Evolutionary conservation across 2,329 filamentous ascomycete genomes (phyloP).

Genomic region (Whalleya microplaca): DNA sequence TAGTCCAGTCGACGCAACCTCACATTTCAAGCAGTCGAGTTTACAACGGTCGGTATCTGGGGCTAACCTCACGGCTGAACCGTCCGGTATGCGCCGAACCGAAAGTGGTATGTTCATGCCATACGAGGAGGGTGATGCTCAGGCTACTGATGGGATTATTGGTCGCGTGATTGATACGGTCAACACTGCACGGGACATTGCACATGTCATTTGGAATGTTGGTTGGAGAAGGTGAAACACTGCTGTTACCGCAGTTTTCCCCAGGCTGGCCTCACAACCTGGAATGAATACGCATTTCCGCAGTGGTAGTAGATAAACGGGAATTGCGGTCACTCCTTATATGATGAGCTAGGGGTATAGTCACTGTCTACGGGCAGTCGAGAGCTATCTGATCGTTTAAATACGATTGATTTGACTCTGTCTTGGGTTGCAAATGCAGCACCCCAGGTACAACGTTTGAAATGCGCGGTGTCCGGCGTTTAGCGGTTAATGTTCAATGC

Average conservation of each 20-base stretch:
- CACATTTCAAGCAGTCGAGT: slow-evolving; percentile 32
- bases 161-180: slow-evolving; percentile 81
- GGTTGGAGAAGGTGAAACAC: slow-evolving; percentile 60
- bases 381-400: too few species aligned
- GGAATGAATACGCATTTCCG: neutral
- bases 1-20: slow-evolving; percentile 23
- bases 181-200: slow-evolving; percentile 72
- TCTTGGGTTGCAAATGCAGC: slow-evolving; percentile 6
- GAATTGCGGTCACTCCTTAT: neutral
- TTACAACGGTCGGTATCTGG: slow-evolving; percentile 54
- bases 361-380: neutral
- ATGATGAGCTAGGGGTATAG: neutral
- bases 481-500: slow-evolving; percentile 10
- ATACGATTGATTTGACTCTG: neutral
- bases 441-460: slow-evolving; percentile 1
- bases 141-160: slow-evolving; percentile 66
- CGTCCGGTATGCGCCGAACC: slow-evolving; percentile 73
- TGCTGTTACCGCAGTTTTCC: neutral
- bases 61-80: slow-evolving; percentile 53
- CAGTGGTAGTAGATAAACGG: neutral
- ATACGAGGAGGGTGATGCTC: slow-evolving; percentile 72
- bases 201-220: slow-evolving; percentile 74
- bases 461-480: slow-evolving; percentile 11
- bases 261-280: neutral
- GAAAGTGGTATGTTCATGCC: slow-evolving; percentile 92